Base-by-base conservation (phyloP, 129 eudicot genomes). In the Heracleum sosnowskyi region DNA sequence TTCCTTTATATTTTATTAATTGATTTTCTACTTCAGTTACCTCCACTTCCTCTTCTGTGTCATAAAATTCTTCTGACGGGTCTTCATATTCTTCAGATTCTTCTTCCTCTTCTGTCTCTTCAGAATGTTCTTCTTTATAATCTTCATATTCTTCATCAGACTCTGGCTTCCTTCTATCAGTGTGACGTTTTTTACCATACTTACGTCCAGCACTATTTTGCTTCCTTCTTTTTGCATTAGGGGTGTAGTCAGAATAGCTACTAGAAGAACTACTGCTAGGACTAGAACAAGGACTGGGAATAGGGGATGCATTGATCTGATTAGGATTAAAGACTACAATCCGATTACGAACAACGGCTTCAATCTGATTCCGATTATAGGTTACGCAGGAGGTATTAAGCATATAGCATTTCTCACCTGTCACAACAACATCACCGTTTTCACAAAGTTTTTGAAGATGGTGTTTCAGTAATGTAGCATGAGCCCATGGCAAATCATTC, bases 401-500 rank as follows among this genome's bases (percentile, higher is more conserved):
- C 73, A 75, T 47, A 84, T 84, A 90, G 46, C 80, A 57, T 41
- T 81, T 73, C 64, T 82, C 84, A 51, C 40, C 73, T 35, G 85
- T 84, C 41, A 77, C 49, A 71, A 74, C 66, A 82, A 90, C 41
- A 36, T 92, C 91, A 5, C 87, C 88, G 15, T 24, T 66, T 63
- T 89, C 87, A 80, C 90, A 86, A 82, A 89, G 91, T 81, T 84
- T 87, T 79, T 40, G 66, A 57, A 93, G 88, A 82, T 93, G 96
- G 79, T 86, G 92, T 76, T 82, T 88, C 45, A 93, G 85, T 41
- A 93, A 77, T 1, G 90, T 76, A 4, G 82, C 22, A 84, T 90
- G 98, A 35, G 94, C 96, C 89, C 87, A 86, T 40, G 98, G 98
- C 83, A 93, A 86, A 85, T 90, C 82, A 51, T 40, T 70, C 69